Base-by-base conservation (phyloP, 176 grass and related monocot species). In the Rhynchospora breviuscula region DNA sequence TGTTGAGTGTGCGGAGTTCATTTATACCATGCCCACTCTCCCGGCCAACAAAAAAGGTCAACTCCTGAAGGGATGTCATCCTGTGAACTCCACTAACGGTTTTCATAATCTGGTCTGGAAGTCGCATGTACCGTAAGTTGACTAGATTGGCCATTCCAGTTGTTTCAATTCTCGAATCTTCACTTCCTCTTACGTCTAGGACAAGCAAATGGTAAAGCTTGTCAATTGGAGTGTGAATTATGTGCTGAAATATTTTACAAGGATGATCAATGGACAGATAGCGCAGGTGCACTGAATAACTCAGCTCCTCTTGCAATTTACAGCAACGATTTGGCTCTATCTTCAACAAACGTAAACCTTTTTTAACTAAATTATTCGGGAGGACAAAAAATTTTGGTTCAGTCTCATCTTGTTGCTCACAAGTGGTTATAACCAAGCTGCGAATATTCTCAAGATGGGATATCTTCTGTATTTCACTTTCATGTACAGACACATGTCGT, bases 21-120 rank as follows among this genome's bases (percentile, higher is more conserved):
- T 65, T 77, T 80, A 91, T 77, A 0, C 3, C 52, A 8, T 83
- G 71, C 4, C 89, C 89, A 25, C 0, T 6, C 59, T 64, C 0
- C 5, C 78, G 7, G 54, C 84, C 49, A 59, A 90, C 66, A 47
- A 6, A 1, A 62, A 83, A 73, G 35, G 18, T 13, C 1, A 91
- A 53, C 8, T 91, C 87, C n/a, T 84, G 79, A 0, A 91, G 87
- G 71, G 31, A 86, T 12, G 79, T 91, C 12, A 91, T 4, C 26
- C 74, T 91, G 15, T 83, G 86, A 2, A 88, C 0, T 7, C 33
- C 33, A 67, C 43, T 23, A 83, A 91, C 80, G 1, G 4, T 25
- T 66, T 59, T 0, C 23, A 84, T 62, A 61, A 83, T 81, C 0
- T 0, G 0, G 1, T 12, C 1, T 0, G 78, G 1, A n/a, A 88